Base-by-base conservation (phyloP, 768 basidiomycete genomes). In the Lactifluus rugatus region DNA sequence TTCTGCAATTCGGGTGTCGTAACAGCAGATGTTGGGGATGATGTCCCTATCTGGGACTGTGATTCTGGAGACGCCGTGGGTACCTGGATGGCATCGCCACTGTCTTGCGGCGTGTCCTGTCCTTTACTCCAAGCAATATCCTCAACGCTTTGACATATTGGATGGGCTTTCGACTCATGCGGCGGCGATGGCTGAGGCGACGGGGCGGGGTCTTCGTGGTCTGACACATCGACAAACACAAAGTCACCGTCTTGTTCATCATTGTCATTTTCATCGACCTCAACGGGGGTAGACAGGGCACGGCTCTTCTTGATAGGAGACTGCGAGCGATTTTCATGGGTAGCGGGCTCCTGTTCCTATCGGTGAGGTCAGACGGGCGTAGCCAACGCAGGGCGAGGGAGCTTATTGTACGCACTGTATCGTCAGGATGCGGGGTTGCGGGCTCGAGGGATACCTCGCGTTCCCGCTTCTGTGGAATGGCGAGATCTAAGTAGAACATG, bases 221-320 rank as follows among this genome's bases (percentile, higher is more conserved):
- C 56, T 32, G 41, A 45, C 9, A 51, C 49, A 52, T 62, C 64
- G 23, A 49, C 63, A n/a, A 46, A 56, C n/a, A 44, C 42, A 13
- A 21, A 44, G 10, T 44, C 47, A 8, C 39, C 52, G n/a, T 48
- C 51, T 21, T 59, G 52, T 45, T 59, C 52, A 2, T 63, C 68
- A 64, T 83, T 81, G 25, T 39, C 61, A 45, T 81, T 79, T 69
- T 88, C 85, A 60, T 86, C 84, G 56, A 77, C 77, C 56, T 72
- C 72, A 31, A 72, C 66, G 32, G 68, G 57, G 0, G 85, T 82
- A 51, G 81, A 69, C 51, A 89, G 73, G 53, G 69, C 73, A 51
- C 85, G 76, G 65, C 89, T 88, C 76, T 87, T 89, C 78, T 90
- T 89, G 39, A 85, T 80, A 1, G 85, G 86, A 3, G 81, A 80